Conservation (phyloP, 2,329 filamentous ascomycete genomes). For the Magnaporthiopsis poae region DNA sequence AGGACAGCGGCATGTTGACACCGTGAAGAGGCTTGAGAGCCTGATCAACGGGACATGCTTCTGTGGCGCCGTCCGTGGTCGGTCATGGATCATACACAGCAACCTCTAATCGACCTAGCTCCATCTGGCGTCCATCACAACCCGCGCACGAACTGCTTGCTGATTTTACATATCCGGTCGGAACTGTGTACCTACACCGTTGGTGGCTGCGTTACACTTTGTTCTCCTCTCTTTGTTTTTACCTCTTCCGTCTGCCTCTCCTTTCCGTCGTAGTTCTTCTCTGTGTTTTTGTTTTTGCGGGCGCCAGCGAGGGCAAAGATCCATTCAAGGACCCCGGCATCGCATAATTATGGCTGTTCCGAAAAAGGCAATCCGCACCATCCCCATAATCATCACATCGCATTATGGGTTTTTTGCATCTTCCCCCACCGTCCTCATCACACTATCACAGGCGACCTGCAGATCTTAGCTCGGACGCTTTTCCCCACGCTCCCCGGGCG, state of each 20-base stretch:
- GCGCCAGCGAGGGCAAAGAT: background rate
- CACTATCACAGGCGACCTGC: background rate
- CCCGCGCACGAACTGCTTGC: background rate
- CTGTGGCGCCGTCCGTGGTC: too few relatives aligned
- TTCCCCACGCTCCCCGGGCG: background rate
- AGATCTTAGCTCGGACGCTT: background rate
- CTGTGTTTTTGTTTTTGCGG: background rate
- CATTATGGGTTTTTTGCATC: background rate
- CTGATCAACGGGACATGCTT: too few relatives aligned
- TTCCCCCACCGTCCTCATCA: background rate
- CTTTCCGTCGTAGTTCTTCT: background rate
- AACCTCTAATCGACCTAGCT: background rate
- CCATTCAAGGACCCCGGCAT: background rate
- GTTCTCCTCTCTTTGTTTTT: background rate
- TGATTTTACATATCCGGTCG: background rate
- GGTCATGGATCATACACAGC: background rate
- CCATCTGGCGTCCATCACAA: too few relatives aligned
- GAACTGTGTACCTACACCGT: background rate
- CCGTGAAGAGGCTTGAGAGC: too few relatives aligned
- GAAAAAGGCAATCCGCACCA: background rate
- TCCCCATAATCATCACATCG: background rate
- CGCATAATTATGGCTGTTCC: background rate
- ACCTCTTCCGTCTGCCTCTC: background rate
- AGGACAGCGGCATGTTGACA: too few relatives aligned
- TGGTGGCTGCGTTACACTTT: background rate